phyloP scores from a whole-genome alignment of 2,329 filamentous ascomycete species.

The Rugonectria rugulosa region DNA sequence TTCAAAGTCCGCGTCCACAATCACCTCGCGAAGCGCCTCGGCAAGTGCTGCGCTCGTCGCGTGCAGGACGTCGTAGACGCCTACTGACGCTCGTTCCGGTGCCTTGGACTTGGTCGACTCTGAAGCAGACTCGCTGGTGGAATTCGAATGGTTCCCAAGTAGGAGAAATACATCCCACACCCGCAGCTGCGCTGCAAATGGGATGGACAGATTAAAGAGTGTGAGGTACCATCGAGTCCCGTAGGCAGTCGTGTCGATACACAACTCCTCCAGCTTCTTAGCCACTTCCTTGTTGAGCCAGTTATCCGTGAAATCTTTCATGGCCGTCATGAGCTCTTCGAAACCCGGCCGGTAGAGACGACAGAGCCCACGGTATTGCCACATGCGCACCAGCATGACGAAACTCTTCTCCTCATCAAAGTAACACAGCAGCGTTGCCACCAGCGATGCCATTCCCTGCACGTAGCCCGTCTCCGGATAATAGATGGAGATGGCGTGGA shows the following conservation, averaged over 20 bases:
- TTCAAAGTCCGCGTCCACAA: slow-evolving; percentile 94
- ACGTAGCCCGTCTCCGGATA: slow-evolving; percentile 94
- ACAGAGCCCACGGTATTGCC: slow-evolving; percentile 86
- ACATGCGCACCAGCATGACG: slow-evolving; percentile 95
- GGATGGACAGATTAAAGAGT: slow-evolving; percentile 95
- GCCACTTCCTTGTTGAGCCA: slow-evolving; percentile 89
- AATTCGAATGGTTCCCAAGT: slow-evolving; percentile 61
- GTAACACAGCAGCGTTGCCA: slow-evolving; percentile 92
- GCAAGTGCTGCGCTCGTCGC: slow-evolving; percentile 90
- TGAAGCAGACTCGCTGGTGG: slow-evolving; percentile 14
- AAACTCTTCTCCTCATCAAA: slow-evolving; percentile 96
- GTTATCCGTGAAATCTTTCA: slow-evolving; percentile 82
- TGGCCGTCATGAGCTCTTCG: slow-evolving; percentile 82
- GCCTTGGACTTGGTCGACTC: slow-evolving; percentile 26
- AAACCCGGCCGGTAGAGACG: slow-evolving; percentile 86
- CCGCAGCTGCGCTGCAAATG: slow-evolving; percentile 90
- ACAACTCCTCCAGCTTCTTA: slow-evolving; percentile 77
- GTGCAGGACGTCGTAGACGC: slow-evolving; percentile 84
- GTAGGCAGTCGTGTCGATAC: slow-evolving; percentile 89
- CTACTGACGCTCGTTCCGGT: slow-evolving; percentile 30
- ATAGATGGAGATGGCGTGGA: slow-evolving; percentile 91
- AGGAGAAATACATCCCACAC: slow-evolving; percentile 99
- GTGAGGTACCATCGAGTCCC: slow-evolving; percentile 98
- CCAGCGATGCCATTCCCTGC: slow-evolving; percentile 95
- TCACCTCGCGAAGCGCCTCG: slow-evolving; percentile 85